Conservation (phyloP, 495 filamentous ascomycete genomes). For the Aspergillus hancockii region DNA sequence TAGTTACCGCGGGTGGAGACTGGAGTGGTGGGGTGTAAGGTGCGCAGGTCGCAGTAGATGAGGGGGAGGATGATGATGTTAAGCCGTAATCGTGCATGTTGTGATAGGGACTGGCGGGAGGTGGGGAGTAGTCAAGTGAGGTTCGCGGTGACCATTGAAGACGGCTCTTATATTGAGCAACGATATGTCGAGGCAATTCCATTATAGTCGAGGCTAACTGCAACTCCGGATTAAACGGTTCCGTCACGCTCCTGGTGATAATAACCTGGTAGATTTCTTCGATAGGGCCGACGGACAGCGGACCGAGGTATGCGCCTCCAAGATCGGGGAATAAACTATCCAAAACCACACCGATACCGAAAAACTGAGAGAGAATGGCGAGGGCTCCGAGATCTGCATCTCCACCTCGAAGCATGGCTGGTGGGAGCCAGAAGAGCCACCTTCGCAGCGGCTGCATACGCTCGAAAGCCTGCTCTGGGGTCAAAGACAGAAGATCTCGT, state of each 20-base stretch:
- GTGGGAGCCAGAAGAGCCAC: slow-evolving; percentile 96
- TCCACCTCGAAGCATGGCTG: slow-evolving; percentile 62
- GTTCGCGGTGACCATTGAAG: slow-evolving; percentile 42
- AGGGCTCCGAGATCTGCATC: slow-evolving; percentile 44
- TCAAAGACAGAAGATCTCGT: slow-evolving; percentile 69
- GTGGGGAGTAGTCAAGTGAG: slow-evolving; percentile 40
- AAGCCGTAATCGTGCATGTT: slow-evolving; percentile 36
- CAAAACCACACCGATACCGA: slow-evolving; percentile 80
- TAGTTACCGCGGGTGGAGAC: slow-evolving; percentile 40
- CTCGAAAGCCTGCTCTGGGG: slow-evolving; percentile 81
- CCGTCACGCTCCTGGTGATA: slow-evolving; percentile 31
- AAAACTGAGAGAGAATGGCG: slow-evolving; percentile 82
- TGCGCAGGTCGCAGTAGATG: slow-evolving; percentile 38
- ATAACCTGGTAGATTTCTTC: slow-evolving; percentile 72
- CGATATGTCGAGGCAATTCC: slow-evolving; percentile 41
- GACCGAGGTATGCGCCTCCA: slow-evolving; percentile 82
- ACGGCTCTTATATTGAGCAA: slow-evolving; percentile 38
- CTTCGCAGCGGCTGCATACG: slow-evolving; percentile 80
- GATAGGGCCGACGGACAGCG: slow-evolving; percentile 70
- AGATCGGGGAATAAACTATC: slow-evolving; percentile 91
- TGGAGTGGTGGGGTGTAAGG: slow-evolving; percentile 47
- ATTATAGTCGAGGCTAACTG: slow-evolving; percentile 38
- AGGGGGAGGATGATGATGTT: slow-evolving; percentile 40
- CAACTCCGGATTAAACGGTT: slow-evolving; percentile 39
- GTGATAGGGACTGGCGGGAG: slow-evolving; percentile 43